Evolutionary conservation across 768 basidiomycete species (phyloP), one percentile per base, ranked within the genome.

Genomic region (Xanthoconium stramineum): DNA sequence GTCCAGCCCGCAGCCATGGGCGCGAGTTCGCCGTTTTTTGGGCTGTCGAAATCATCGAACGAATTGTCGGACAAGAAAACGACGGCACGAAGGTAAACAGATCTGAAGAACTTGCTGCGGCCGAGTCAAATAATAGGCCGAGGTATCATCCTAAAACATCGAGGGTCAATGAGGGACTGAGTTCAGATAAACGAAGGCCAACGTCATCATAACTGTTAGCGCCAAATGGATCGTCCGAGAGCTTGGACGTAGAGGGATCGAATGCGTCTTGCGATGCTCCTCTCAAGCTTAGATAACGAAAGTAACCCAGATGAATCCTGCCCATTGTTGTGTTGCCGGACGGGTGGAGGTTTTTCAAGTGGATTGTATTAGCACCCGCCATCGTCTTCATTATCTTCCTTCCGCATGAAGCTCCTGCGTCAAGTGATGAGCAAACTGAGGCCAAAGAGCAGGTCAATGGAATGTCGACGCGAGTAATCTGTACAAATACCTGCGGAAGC

Each of bases 381-480:
- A n/a, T 88, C 83, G 13, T 89, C 89, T 17, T 89, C 88, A 9
- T 78, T 77, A 2, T 77, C 75, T 47, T 81, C 80, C 85, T 28
- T 80, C 75, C 0, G 83, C 74, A 54, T 83, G 82, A 61, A 91
- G 85, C 64, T 91, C 88, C 58, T 86, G 83, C 7, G 83, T 83
- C 32, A 91, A 77, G 66, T 93, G 94, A 32, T 84, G 79, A 17
- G 89, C 87, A 70, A 94, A 94, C 91, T 94, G 56, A 15, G 46
- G 43, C n/a, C 20, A 14, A 36, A 45, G 7, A 47, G 44, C 24
- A 13, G 30, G 29, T 40, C 32, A 53, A 10, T 19, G 13, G 5
- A 51, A 28, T 43, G 44, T n/a, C 24, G 12, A 57, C 3, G 14
- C 13, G 32, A n/a, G 50, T 46, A 32, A 46, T 11, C 1, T 2